Base-by-base conservation (phyloP, 2,329 filamentous ascomycete genomes). In the Penicillium sp. region DNA sequence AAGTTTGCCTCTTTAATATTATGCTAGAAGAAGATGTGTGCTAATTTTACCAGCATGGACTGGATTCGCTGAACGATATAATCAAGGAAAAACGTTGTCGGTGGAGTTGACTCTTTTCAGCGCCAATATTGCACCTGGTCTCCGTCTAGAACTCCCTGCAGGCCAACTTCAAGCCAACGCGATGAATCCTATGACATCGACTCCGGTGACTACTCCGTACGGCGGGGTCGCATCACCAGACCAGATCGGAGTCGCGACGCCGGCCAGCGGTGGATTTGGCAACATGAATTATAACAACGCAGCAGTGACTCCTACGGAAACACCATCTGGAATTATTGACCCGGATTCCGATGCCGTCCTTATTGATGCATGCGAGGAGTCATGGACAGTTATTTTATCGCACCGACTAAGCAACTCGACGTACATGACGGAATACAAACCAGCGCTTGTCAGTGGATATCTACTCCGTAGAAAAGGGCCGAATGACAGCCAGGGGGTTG, bases 281-380 rank as follows among this genome's bases (percentile, higher is more conserved):
- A 77, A 68, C 26, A 42, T 48, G 21, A 47, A 28, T n/a, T 55
- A 28, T 20, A 49, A 55, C 30, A 51, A 14, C 28, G 40, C 14
- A 60, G 73, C 71, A 20, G 55, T 67, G 26, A 68, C 67, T 8
- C 64, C 73, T 16, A 68, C 71, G 5, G 69, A 74, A 1, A 60
- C 68, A 7, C 63, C 52, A 23, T 51, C 68, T 11, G 57, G 47
- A 12, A 59, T 67, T 21, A 59, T 66, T n/a, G 68, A 80, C 68
- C 60, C 75, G 23, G 83, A 86, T 57, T 75, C 77, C 0, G 83
- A 86, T 51, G 78, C 81, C 2, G 74, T 80, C 9, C 77, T 87
- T 11, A 69, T 82, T 40, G 83, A 87, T 63, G 68, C 79, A 18
- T 77, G 77, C 21, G 83, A 87, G 64, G 83, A 87, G 60, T 81